Base-by-base conservation (phyloP, 306 rosid genomes). In the Fragaria iinumae region DNA sequence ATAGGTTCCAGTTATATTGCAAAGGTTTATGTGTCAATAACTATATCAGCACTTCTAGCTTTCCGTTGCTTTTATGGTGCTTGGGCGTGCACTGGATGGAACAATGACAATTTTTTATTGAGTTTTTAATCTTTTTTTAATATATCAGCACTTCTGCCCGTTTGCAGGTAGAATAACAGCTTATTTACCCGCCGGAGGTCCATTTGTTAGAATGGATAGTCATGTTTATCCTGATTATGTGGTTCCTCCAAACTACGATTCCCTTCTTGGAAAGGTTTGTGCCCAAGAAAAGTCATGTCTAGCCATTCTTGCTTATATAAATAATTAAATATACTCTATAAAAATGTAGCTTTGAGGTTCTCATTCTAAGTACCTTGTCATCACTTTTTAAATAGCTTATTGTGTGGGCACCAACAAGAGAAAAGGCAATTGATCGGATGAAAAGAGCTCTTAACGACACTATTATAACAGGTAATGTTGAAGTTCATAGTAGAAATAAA, bases 401-500 rank as follows among this genome's bases (percentile, higher is more conserved):
- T 85, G 99, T 95, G 21, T 95, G 99, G 99, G 99, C 99, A 87
- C 99, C 99, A 72, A 92, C 97, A 41, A 89, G 99, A 78, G 99
- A 88, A 83, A 95, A 95, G 86, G 99, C 99, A 62, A 89, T 95
- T 63, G 93, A 91, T 8, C 98, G 97, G 83, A 95, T 95, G 99
- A 95, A 89, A 81, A 89, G 99, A 83, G 99, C 99, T 78, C 99
- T 95, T 50, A 79, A 89, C 6, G 99, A 95, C 88, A 95, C 99
- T 69, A 84, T 91, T 64, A 95, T 95, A 80, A 92, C 96, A 38
- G 99, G 99, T 95, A 75, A 78, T 56, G 41, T 66, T 47, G 64
- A 50, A 76, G 73, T 64, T 74, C 0, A 41, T 27, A 23, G 2
- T 29, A 17, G 43, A 27, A 60, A 60, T 60, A 14, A 62, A 44